Conservation (phyloP, 140 eudicot genomes). For the Erigeron philadelphicus region DNA sequence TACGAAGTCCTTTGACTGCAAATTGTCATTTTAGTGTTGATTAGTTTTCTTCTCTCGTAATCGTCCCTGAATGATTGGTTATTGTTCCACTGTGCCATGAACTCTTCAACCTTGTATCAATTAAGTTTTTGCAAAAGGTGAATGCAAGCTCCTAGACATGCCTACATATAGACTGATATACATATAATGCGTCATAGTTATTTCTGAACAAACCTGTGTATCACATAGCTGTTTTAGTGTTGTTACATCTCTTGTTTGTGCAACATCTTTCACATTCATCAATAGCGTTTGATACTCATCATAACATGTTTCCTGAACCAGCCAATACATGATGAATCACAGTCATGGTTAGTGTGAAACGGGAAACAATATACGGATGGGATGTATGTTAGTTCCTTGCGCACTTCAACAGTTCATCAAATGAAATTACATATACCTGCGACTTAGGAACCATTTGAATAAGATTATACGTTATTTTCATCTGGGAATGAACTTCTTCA, state of each 20-base stretch:
- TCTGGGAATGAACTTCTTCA: constrained; percentile 15
- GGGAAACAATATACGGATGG: not conserved
- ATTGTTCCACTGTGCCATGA: too few relatives aligned
- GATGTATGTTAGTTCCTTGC: not conserved
- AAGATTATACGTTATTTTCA: constrained; percentile 5
- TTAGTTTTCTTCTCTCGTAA: too few relatives aligned
- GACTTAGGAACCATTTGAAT: not conserved
- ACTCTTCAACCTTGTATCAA: too few relatives aligned
- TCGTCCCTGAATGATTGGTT: too few relatives aligned
- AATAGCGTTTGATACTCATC: constrained; percentile 5
- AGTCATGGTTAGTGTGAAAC: not conserved
- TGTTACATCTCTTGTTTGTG: constrained; percentile 5
- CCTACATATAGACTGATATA: too few relatives aligned
- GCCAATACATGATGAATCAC: not conserved
- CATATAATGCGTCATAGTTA: too few relatives aligned
- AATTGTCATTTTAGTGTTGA: too few relatives aligned
- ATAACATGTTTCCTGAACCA: not conserved
- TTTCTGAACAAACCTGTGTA: too few relatives aligned
- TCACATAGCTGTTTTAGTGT: constrained; percentile 11
- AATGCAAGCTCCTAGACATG: too few relatives aligned
- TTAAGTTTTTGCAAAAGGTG: too few relatives aligned
- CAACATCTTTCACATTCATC: constrained; percentile 3
- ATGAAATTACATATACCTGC: not conserved
- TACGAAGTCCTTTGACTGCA: too few relatives aligned
- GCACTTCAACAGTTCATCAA: not conserved